Conservation (phyloP, 140 eudicot species). For the Bidens hawaiensis region DNA sequence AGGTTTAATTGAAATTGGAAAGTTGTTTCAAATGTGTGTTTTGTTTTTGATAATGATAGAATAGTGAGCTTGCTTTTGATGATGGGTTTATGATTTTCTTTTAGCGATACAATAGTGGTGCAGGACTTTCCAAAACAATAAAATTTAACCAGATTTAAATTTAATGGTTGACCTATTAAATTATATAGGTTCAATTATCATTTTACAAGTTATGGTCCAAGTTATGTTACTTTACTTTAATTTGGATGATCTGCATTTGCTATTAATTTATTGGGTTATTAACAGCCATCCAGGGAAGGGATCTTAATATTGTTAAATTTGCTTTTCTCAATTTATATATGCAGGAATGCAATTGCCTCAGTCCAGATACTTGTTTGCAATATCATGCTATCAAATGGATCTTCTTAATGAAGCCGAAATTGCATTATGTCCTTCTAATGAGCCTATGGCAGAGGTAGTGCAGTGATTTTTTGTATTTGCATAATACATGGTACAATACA, state of each 20-base stretch:
- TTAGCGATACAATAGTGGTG: background rate
- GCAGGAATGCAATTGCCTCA: conserved; percentile 88
- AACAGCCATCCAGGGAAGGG: background rate
- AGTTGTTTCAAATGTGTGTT: background rate
- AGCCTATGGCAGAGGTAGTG: conserved; percentile 77
- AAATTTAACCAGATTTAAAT: background rate
- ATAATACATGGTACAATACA: background rate
- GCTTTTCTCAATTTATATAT: conserved; percentile 12
- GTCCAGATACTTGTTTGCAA: conserved; percentile 95
- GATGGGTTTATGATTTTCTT: background rate
- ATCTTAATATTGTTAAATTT: conserved; percentile 10
- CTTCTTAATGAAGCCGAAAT: conserved; percentile 90
- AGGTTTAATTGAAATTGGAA: conserved; percentile 5
- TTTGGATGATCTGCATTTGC: background rate
- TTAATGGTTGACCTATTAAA: background rate
- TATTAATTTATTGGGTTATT: conserved; percentile 1
- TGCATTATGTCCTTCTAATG: conserved; percentile 75
- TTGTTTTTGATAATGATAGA: background rate
- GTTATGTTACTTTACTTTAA: background rate
- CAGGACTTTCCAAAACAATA: background rate
- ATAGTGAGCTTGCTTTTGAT: conserved; percentile 2
- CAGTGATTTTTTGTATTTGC: background rate
- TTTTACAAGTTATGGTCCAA: background rate
- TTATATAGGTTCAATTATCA: background rate
- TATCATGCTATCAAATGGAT: conserved; percentile 98